Evolutionary conservation across 768 basidiomycete species (phyloP).

Genomic region (Termitomyces sp.): DNA sequence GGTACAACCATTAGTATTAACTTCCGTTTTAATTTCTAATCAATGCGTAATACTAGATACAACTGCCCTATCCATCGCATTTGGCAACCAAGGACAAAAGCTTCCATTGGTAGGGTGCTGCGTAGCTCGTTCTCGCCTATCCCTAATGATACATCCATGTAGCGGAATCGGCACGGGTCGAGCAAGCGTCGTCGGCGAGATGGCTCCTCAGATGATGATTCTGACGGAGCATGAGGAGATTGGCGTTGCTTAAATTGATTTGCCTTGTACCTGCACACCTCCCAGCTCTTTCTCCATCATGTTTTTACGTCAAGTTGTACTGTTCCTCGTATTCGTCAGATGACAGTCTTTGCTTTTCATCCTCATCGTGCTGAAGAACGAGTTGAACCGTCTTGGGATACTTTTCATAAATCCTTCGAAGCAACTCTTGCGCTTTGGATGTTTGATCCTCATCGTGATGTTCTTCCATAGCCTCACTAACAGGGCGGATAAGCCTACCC

Average conservation of each 20-base stretch:
- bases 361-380: constrained; percentile 26
- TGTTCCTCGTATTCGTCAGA: constrained; percentile 20
- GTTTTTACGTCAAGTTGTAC: constrained; percentile 21
- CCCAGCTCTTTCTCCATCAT: neutral
- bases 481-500: constrained; percentile 44
- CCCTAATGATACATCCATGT: constrained; percentile 12
- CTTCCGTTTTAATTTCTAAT: constrained; percentile 1
- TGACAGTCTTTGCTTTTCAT: constrained; percentile 23
- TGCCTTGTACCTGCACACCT: constrained; percentile 2
- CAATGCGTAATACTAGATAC: constrained; percentile 47
- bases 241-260: neutral
- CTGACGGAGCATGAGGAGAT: constrained; percentile 39
- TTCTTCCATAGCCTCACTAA: constrained; percentile 21
- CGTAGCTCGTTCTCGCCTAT: constrained; percentile 14
- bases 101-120: constrained; percentile 62
- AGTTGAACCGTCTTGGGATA: constrained; percentile 42
- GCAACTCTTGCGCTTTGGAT: constrained; percentile 30
- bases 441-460: constrained; percentile 18
- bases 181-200: constrained; percentile 59
- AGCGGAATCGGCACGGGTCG: constrained; percentile 82
- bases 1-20: constrained; percentile 40
- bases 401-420: constrained; percentile 39
- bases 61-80: constrained; percentile 83
- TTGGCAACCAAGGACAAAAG: constrained; percentile 88
- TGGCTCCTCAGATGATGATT: constrained; percentile 63